Evolutionary conservation across 805 yeast species (phyloP).

Genomic region (Alloascoidea africana): DNA sequence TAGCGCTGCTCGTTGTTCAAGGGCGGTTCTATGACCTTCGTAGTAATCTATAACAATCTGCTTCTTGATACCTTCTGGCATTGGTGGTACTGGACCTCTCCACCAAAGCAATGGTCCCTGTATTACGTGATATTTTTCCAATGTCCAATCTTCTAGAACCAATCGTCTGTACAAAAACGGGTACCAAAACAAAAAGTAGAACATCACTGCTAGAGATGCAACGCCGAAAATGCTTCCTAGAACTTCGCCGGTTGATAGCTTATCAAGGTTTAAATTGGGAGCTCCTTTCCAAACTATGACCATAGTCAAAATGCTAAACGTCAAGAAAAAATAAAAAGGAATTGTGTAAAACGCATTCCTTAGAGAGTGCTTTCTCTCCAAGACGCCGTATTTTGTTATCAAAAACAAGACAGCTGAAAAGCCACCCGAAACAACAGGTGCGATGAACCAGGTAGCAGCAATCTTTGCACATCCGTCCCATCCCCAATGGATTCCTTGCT

Average conservation of each 20-base stretch:
- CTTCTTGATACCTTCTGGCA: constrained; percentile 36
- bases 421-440: constrained; percentile 54
- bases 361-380: constrained; percentile 41
- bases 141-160: constrained; percentile 49
- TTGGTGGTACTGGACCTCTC: constrained; percentile 48
- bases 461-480: constrained; percentile 62
- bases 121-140: constrained; percentile 37
- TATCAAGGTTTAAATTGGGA: constrained; percentile 43
- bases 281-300: constrained; percentile 73
- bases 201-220: constrained; percentile 35
- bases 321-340: constrained; percentile 43
- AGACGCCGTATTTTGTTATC: constrained; percentile 40
- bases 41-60: constrained; percentile 47
- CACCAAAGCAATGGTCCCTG: constrained; percentile 47
- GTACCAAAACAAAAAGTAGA: constrained; percentile 37
- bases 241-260: constrained; percentile 35
- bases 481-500: constrained; percentile 49
- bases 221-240: constrained; percentile 50
- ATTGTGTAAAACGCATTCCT: constrained; percentile 41
- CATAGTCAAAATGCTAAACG: constrained; percentile 55
- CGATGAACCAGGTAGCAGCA: constrained; percentile 70
- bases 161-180: constrained; percentile 52
- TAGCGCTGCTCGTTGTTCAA: too few relatives aligned
- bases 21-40: constrained; percentile 33
- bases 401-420: constrained; percentile 46